Conservation (phyloP, 169 alveolate genomes). For the Plasmodium cynomolgi region DNA sequence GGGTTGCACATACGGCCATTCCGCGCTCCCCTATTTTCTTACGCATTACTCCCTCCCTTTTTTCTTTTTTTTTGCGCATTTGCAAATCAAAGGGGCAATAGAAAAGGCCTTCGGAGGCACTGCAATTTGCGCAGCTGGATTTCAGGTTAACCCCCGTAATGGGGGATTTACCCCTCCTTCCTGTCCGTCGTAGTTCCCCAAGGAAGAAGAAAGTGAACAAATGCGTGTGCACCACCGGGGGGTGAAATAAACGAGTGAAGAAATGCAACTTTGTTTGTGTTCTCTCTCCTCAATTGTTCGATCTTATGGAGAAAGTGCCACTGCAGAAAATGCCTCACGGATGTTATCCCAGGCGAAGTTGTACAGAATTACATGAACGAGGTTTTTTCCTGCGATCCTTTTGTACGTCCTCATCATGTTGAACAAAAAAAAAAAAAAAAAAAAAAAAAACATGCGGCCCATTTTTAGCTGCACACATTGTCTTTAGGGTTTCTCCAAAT, state of each 20-base stretch:
- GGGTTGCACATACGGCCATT: background rate
- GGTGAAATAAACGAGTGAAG: background rate
- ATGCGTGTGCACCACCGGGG: background rate
- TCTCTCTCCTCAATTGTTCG: background rate
- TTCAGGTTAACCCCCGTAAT: background rate
- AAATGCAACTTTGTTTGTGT: background rate
- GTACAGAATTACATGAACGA: background rate
- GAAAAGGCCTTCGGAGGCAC: background rate
- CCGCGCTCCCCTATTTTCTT: background rate
- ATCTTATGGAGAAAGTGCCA: background rate
- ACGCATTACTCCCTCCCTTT: background rate
- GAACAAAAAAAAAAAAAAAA: background rate
- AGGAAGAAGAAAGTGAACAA: background rate
- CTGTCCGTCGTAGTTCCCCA: background rate
- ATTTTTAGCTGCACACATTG: background rate
- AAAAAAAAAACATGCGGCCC: background rate
- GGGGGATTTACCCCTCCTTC: background rate
- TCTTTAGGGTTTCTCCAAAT: background rate
- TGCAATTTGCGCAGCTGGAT: background rate
- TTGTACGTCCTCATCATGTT: background rate
- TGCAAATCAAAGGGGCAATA: background rate
- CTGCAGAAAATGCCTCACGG: background rate
- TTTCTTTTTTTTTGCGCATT: background rate
- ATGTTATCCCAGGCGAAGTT: background rate
- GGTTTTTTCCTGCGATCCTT: background rate